Base-by-base conservation (phyloP, 352 stramenopile species). In the Phytophthora colocasiae region DNA sequence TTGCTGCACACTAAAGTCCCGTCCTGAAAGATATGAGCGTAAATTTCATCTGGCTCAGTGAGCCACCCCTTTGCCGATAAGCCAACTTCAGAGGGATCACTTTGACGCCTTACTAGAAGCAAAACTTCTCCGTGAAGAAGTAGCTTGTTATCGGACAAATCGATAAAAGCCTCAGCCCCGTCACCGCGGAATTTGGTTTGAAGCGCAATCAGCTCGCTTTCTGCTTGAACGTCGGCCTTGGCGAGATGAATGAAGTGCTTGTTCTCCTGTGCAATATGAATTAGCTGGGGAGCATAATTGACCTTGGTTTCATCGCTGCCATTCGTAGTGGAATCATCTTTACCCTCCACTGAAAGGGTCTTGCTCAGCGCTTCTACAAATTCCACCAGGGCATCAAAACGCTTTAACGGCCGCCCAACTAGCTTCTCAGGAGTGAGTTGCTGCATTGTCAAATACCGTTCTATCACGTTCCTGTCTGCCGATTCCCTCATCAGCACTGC, bases 1-100 rank as follows among this genome's bases (percentile, higher is more conserved):
- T 62, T 67, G 32, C 73, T 79, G 6, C 59, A 73, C 53, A 81
- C 63, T 7, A 81, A 66, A 4, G 55, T 66, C 11, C 73, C 73
- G 27, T 79, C 67, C 40, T 77, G 46, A 54, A 81, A 81, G 57
- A 66, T 77, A 72, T 81, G 73, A 1, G 40, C 52, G 39, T 77
- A 65, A 38, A 65, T 29, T n/a, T n/a, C 50, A 22, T 71, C 45
- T 40, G 22, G 55, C 4, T 65, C 17, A 1, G 17, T 26, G 14
- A 54, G 24, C 7, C 29, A 24, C 6, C 12, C 53, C 11, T 41
- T 44, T 26, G 11, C 12, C 11, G 46, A 22, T 22, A 22, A 36
- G 9, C n/a, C 17, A 67, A 22, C 39, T 50, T 7, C 7, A 17
- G 9, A 71, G 5, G 2, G 36, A 46, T 48, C 8, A 11, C 58